Evolutionary conservation across 148 eudicot genomes (phyloP), one percentile per base, ranked within the genome.

Genomic region (Selenicereus undatus): DNA sequence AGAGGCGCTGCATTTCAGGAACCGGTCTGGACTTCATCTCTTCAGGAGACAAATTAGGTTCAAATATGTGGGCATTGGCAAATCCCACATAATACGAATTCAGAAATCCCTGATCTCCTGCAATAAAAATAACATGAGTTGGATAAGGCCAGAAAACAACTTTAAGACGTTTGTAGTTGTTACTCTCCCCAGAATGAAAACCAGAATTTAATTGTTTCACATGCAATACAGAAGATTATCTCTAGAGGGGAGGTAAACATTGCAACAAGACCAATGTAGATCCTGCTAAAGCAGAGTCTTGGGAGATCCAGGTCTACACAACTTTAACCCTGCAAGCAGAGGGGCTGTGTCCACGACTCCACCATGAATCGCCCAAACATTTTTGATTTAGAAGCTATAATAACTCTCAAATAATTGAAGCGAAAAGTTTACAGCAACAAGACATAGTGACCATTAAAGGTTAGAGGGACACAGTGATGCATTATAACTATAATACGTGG

Each of bases 31-130:
- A 88, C 62, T 90, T 88, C 71, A 89, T 39, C 79, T 88, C 90
- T 56, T 94, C 90, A 20, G 80, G 73, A 26, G 91, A 62, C 80
- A 90, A 39, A 11, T 85, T 80, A 71, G 99, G 99, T 76, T 96
- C 90, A 82, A 92, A 96, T 80, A 96, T 56, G 76, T 78, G 94
- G 42, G 99, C 99, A 90, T 91, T 90, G 39, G 98, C 88, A 86
- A 96, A 96, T 50, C 89, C 99, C 81, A 80, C 87, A 76, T 87
- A 96, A 80, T 94, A 96, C 7, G 99, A 91, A 82, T 96, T 96
- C 32, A 96, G 83, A 87, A 96, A 96, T 43, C 99, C 99, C 83
- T 96, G 99, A 87, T 96, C 99, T 70, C 99, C 99, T 96, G 89
- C 64, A 54, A 71, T 20, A 75, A 71, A 54, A 77, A 26, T 43